Conservation (phyloP, 495 filamentous ascomycete species). For the Penicillium bialowiezense region DNA sequence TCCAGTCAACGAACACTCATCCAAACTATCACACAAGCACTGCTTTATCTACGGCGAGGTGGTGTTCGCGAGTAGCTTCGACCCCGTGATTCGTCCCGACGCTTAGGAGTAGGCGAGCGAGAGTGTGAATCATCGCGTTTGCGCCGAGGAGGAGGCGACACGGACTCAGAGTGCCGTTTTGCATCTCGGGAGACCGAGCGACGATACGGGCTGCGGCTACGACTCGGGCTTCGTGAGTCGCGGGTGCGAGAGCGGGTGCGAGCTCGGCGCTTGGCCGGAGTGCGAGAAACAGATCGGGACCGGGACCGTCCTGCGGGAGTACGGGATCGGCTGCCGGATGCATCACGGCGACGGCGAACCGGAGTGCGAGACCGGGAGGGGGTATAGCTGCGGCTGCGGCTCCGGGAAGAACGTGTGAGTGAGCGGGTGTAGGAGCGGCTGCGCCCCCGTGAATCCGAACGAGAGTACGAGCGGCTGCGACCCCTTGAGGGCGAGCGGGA, state of each 20-base stretch:
- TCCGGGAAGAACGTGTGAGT: conserved; percentile 34
- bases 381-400: conserved; percentile 39
- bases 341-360: conserved; percentile 31
- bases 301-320: conserved; percentile 11
- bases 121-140: conserved; percentile 20
- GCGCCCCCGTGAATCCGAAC: too few species aligned
- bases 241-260: conserved; percentile 19
- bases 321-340: conserved; percentile 32
- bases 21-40: not conserved
- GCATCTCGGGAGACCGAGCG: conserved; percentile 35
- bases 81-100: conserved; percentile 17
- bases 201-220: conserved; percentile 21
- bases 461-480: conserved; percentile 36
- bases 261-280: conserved; percentile 27
- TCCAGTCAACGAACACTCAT: not conserved
- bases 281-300: conserved; percentile 27
- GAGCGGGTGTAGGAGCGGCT: conserved; percentile 40
- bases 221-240: conserved; percentile 27
- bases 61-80: conserved; percentile 29
- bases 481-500: conserved; percentile 39
- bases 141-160: conserved; percentile 29
- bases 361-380: conserved; percentile 35
- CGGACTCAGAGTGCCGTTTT: conserved; percentile 30
- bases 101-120: conserved; percentile 24
- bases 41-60: conserved; percentile 25